phyloP scores from a whole-genome alignment of 2,329 filamentous ascomycete species.

The Apiospora kogelbergensis region DNA sequence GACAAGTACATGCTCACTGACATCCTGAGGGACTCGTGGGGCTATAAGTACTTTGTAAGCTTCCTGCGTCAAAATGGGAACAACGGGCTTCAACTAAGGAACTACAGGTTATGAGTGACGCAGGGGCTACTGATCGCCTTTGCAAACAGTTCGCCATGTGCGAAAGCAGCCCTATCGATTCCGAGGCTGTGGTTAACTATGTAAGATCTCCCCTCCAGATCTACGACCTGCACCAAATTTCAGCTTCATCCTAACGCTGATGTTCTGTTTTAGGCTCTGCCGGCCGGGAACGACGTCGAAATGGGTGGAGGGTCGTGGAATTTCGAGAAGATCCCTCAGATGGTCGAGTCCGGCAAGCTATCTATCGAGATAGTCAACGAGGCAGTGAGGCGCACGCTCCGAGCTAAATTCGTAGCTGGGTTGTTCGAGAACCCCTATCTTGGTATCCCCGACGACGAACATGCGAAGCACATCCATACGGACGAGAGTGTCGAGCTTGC shows the following conservation, averaged over 20 bases:
- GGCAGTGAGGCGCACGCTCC: constrained; percentile 65
- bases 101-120: constrained; percentile 56
- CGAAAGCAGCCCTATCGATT: constrained; percentile 57
- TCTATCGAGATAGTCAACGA: constrained; percentile 60
- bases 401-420: constrained; percentile 68
- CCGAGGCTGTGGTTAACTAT: constrained; percentile 62
- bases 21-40: constrained; percentile 71
- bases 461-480: constrained; percentile 61
- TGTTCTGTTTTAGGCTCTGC: constrained; percentile 46
- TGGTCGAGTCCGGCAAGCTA: constrained; percentile 62
- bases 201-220: constrained; percentile 31
- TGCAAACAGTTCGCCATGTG: constrained; percentile 67
- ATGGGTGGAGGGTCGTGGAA: constrained; percentile 78
- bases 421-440: constrained; percentile 71
- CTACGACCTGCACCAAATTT: not conserved
- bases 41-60: constrained; percentile 67
- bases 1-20: constrained; percentile 66
- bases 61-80: not conserved
- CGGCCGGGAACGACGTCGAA: constrained; percentile 70
- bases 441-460: constrained; percentile 55
- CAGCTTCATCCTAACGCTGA: not conserved
- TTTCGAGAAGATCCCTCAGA: constrained; percentile 63
- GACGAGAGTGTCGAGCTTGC: constrained; percentile 57
- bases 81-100: not conserved
- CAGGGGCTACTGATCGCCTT: constrained; percentile 69